Conservation (phyloP, 1,284 basidiomycete species). For the Puccinia triticina region DNA sequence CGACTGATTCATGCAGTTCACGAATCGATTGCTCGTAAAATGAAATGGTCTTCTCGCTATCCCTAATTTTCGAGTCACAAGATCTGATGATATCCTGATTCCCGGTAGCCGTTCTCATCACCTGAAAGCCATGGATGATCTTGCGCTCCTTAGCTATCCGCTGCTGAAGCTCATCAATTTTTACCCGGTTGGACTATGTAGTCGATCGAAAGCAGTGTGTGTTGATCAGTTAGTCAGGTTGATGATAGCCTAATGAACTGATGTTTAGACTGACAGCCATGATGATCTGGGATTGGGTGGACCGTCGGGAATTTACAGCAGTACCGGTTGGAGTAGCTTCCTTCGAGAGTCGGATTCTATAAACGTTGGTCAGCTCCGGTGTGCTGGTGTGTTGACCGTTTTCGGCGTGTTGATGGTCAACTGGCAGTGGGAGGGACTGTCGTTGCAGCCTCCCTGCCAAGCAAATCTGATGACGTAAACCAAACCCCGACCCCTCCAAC, state of each 20-base stretch:
- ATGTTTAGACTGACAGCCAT: constrained; percentile 14
- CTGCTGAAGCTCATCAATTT: constrained; percentile 86
- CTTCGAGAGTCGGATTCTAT: not conserved
- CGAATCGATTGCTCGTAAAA: constrained; percentile 86
- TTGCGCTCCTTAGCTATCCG: constrained; percentile 90
- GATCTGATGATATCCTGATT: constrained; percentile 80
- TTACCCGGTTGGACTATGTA: constrained; percentile 68
- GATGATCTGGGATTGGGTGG: not conserved
- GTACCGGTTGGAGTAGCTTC: not conserved
- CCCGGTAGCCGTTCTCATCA: constrained; percentile 76
- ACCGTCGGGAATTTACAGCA: not conserved
- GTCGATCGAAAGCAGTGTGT: not conserved
- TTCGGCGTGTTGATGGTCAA: not conserved
- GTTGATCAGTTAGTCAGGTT: not conserved
- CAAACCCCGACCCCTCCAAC: constrained; percentile 4
- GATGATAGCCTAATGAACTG: no score
- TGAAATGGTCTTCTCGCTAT: constrained; percentile 78
- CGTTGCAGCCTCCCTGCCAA: not conserved
- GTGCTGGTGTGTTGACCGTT: constrained; percentile 11
- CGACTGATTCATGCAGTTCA: constrained; percentile 73
- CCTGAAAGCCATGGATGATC: constrained; percentile 81
- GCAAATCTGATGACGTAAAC: constrained; percentile 10
- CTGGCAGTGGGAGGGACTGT: not conserved
- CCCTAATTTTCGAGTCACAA: constrained; percentile 79
- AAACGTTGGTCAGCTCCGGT: not conserved